phyloP scores from a whole-genome alignment of 495 filamentous ascomycete species.

The Copromyces sp. region DNA sequence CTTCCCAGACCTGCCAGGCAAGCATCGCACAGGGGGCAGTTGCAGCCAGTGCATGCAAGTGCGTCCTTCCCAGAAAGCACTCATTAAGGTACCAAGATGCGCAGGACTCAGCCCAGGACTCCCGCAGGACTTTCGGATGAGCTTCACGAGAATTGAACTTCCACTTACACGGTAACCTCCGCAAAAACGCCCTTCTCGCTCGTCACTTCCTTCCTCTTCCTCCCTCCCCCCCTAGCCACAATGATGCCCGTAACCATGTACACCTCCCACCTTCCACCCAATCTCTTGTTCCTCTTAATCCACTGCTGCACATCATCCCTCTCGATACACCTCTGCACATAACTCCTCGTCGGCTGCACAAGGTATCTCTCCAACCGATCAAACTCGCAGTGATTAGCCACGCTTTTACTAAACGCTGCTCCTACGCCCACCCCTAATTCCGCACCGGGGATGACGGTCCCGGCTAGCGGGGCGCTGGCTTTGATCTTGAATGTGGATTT shows the following conservation, averaged over 20 bases:
- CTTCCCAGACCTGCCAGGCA: too few relatives aligned
- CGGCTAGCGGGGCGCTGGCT: too few relatives aligned
- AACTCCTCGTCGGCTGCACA: background rate
- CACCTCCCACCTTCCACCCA: background rate
- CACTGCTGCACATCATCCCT: background rate
- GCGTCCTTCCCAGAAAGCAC: background rate
- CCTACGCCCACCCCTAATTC: too few relatives aligned
- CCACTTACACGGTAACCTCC: slow-evolving; percentile 2
- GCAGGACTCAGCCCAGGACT: background rate
- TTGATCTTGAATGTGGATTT: too few relatives aligned
- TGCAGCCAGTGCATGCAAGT: too few relatives aligned
- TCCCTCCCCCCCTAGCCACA: slow-evolving; percentile 3
- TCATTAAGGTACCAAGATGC: background rate
- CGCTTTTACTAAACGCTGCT: background rate
- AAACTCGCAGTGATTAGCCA: background rate
- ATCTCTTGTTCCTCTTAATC: background rate
- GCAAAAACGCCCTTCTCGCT: background rate
- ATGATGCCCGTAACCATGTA: slow-evolving; percentile 8
- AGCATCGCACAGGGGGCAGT: too few relatives aligned
- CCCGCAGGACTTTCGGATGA: background rate
- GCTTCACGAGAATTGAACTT: background rate
- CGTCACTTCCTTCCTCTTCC: background rate
- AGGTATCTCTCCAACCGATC: slow-evolving; percentile 1
- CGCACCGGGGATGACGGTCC: too few relatives aligned
- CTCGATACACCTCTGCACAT: background rate